Percentiles rank a stretch among this genome's conserved stretches.
Conservation (phyloP, 352 stramenopile genomes). For the Pythium brassicae region DNA sequence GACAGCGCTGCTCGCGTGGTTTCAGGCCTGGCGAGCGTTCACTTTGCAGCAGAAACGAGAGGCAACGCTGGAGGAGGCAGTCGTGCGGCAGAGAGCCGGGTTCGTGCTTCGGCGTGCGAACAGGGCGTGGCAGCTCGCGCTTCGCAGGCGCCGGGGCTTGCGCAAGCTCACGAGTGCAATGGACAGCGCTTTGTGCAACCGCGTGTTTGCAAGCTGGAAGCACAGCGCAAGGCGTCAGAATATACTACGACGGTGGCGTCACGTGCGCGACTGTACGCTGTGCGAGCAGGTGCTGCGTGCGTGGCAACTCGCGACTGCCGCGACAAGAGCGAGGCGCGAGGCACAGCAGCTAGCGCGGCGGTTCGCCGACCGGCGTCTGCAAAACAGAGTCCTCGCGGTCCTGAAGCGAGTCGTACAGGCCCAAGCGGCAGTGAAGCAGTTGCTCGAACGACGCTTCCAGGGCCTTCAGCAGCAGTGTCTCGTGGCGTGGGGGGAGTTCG, state of each 20-base stretch:
- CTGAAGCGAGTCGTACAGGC: background rate
- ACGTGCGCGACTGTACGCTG: background rate
- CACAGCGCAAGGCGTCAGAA: background rate
- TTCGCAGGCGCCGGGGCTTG: background rate
- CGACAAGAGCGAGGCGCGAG: background rate
- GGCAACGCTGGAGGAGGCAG: background rate
- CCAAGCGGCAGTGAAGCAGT: background rate
- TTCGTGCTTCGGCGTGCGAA: background rate
- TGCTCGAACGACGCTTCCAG: background rate
- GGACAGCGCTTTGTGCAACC: background rate
- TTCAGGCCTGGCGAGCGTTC: too few species aligned
- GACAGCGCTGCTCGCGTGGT: too few species aligned
- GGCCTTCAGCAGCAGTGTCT: background rate
- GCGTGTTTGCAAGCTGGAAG: background rate
- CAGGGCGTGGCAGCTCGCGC: background rate
- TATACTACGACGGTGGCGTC: background rate
- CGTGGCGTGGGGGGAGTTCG: slow-evolving; percentile 2
- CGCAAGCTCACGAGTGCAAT: background rate
- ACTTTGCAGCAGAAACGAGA: too few species aligned
- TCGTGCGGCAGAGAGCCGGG: too few species aligned
- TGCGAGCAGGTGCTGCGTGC: background rate
- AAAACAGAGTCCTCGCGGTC: background rate
- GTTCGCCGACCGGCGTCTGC: background rate
- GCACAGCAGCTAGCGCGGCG: background rate
- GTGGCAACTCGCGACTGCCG: background rate